Base-by-base conservation (phyloP, 371 early-diverging fungal species). In the Saksenaea oblongispora region DNA sequence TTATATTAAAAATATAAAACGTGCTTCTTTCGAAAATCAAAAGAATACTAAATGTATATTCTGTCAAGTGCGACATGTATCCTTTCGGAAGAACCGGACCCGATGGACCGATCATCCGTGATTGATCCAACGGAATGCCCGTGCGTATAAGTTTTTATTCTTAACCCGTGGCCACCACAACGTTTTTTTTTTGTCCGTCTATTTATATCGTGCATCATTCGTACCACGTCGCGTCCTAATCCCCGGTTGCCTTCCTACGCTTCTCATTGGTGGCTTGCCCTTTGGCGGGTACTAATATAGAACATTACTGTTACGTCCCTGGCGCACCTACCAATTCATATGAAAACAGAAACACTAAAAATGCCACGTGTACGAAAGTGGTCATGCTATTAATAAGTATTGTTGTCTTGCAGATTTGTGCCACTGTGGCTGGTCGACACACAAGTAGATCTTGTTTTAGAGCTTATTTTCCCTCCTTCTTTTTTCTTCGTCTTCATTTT, bases 171-270 rank as follows among this genome's bases (percentile, higher is more conserved):
- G 51, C 22, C 51, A n/a, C n/a, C 9, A 10, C 4, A 47, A 47
- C 17, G 3, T 8, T 9, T 47, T 47, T 47, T 47, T 26, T 47
- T 47, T 47, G 51, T 47, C 22, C 22, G 22, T 47, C 51, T 47
- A 47, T 47, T 47, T 47, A 47, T 47, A 47, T 8, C 51, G 24
- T 47, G 51, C 51, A 47, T 47, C n/a, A n/a, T n/a, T n/a, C 22
- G 51, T 47, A 47, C 51, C 22, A 47, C 51, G 22, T 47, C 51
- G 51, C 24, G 10, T 47, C 51, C 51, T 22, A 22, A 7, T 47
- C 24, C 27, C 51, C 24, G 51, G 51, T 47, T 22, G 51, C 51
- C 10, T 47, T 17, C 51, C 22, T 47, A 22, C 22, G 51, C 22
- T 22, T 47, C 24, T 47, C 11, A 47, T 47, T 47, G 51, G 51